Evolutionary conservation across 768 basidiomycete genomes (phyloP).

Genomic region (Serendipita indica): DNA sequence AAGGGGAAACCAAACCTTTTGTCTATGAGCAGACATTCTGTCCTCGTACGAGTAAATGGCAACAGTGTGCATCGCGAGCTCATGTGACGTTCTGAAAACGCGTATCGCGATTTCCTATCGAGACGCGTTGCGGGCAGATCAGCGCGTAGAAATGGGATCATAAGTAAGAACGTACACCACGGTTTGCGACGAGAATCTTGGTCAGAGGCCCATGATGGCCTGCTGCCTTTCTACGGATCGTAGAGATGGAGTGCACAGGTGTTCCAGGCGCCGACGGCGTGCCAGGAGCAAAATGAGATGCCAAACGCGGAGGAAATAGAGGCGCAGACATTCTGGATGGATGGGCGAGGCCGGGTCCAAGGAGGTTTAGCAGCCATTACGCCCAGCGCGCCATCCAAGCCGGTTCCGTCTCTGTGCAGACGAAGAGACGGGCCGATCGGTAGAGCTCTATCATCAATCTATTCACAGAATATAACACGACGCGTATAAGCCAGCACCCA

Average conservation of each 20-base stretch:
- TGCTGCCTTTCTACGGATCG: slow-evolving; percentile 79
- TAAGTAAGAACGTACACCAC: slow-evolving; percentile 47
- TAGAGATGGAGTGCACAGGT: slow-evolving; percentile 79
- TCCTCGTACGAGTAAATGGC: slow-evolving; percentile 98
- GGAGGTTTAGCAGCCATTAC: not conserved
- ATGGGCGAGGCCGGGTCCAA: not conserved
- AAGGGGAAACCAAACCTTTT: slow-evolving; percentile 53
- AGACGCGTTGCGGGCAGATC: slow-evolving; percentile 12
- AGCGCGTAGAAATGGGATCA: slow-evolving; percentile 9
- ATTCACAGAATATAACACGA: too few relatives aligned
- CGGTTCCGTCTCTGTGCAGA: too few relatives aligned
- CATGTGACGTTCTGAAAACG: slow-evolving; percentile 96
- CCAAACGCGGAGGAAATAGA: slow-evolving; percentile 59
- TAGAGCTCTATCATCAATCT: too few relatives aligned
- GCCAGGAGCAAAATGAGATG: slow-evolving; percentile 46
- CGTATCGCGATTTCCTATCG: slow-evolving; percentile 93
- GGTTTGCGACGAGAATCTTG: slow-evolving; percentile 85
- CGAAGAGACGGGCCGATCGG: too few relatives aligned
- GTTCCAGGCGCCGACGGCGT: slow-evolving; percentile 71
- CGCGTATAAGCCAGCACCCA: too few relatives aligned
- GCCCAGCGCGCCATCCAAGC: too few relatives aligned
- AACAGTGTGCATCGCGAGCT: slow-evolving; percentile 97
- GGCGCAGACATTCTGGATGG: not conserved
- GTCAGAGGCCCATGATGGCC: slow-evolving; percentile 83
- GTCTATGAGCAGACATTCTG: slow-evolving; percentile 89